phyloP scores from a whole-genome alignment of 2,329 filamentous ascomycete species.

The Curvularia spicifera region DNA sequence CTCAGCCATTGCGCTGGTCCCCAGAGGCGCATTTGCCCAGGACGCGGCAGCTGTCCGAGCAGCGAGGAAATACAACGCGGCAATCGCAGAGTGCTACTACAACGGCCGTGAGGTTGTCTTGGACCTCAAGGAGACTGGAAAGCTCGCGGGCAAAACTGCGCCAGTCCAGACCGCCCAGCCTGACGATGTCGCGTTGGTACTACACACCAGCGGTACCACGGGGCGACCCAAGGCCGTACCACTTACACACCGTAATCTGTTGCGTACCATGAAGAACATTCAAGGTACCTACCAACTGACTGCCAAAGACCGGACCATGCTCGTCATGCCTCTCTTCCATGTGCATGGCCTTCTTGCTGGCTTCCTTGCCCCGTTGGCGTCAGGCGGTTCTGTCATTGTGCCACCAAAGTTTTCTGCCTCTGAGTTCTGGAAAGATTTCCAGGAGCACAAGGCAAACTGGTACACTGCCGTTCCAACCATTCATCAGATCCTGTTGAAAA shows the following conservation, averaged over 20 bases:
- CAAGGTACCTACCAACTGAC: conserved; percentile 77
- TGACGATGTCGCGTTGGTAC: conserved; percentile 80
- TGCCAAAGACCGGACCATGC: conserved; percentile 74
- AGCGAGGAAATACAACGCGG: conserved; percentile 78
- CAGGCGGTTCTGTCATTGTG: conserved; percentile 79
- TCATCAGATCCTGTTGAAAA: conserved; percentile 84
- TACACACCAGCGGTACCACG: conserved; percentile 86
- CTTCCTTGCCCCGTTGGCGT: conserved; percentile 76
- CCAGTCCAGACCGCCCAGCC: conserved; percentile 64
- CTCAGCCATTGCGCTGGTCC: conserved; percentile 78
- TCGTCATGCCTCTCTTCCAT: conserved; percentile 91
- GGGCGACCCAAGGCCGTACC: conserved; percentile 83
- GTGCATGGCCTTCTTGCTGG: conserved; percentile 87
- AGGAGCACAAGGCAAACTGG: conserved; percentile 79
- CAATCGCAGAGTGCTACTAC: conserved; percentile 88
- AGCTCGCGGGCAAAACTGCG: conserved; percentile 62
- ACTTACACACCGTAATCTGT: conserved; percentile 80
- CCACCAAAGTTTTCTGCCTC: conserved; percentile 80
- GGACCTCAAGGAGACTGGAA: conserved; percentile 78
- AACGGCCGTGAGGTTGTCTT: conserved; percentile 73
- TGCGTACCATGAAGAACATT: conserved; percentile 84
- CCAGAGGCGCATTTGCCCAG: conserved; percentile 70
- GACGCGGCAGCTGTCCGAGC: conserved; percentile 76
- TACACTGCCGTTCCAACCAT: conserved; percentile 94
- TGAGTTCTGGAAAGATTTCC: conserved; percentile 83